Evolutionary conservation across 2,329 filamentous ascomycete species (phyloP).

Genomic region (Aureobasidium uvarum): DNA sequence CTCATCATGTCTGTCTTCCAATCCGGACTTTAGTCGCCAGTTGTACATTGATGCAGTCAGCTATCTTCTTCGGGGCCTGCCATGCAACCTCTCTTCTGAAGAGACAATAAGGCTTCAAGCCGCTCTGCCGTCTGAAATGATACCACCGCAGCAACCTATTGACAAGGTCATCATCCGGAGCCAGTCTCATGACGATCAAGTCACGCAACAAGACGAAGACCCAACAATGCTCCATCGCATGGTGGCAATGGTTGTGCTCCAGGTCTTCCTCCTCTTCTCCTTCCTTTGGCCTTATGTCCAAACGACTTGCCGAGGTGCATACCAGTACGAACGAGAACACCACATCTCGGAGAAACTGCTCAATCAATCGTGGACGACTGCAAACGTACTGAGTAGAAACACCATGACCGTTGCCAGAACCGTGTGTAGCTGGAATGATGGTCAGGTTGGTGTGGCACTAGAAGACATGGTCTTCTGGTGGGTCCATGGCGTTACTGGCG

Average conservation of each 20-base stretch:
- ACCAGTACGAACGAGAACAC: slow-evolving; percentile 65
- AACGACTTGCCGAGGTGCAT: slow-evolving; percentile 53
- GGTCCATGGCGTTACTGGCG: slow-evolving; percentile 62
- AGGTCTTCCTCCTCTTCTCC: slow-evolving; percentile 59
- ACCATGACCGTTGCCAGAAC: slow-evolving; percentile 54
- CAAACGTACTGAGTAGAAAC: slow-evolving; percentile 54
- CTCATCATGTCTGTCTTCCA: slow-evolving; percentile 40
- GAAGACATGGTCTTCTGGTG: slow-evolving; percentile 60
- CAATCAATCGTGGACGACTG: slow-evolving; percentile 52
- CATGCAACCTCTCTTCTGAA: slow-evolving; percentile 54
- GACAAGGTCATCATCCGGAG: not conserved
- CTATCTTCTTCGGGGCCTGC: slow-evolving; percentile 64
- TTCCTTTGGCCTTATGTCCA: slow-evolving; percentile 62
- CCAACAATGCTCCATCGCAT: slow-evolving; percentile 58
- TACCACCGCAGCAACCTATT: slow-evolving; percentile 21
- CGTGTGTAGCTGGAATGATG: slow-evolving; percentile 62
- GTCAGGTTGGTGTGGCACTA: slow-evolving; percentile 60
- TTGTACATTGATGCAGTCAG: slow-evolving; percentile 63
- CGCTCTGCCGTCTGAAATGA: slow-evolving; percentile 48
- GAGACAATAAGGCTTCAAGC: slow-evolving; percentile 55
- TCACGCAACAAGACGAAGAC: slow-evolving; percentile 26
- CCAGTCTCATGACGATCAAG: not conserved
- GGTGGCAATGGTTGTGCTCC: slow-evolving; percentile 57
- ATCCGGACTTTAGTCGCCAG: slow-evolving; percentile 55
- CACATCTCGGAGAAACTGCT: slow-evolving; percentile 61